These are phyloP conservation scores for Daldinia sp. DNA, from an alignment of 2,329 filamentous ascomycete species.

Conservation along the genomic window DNA sequence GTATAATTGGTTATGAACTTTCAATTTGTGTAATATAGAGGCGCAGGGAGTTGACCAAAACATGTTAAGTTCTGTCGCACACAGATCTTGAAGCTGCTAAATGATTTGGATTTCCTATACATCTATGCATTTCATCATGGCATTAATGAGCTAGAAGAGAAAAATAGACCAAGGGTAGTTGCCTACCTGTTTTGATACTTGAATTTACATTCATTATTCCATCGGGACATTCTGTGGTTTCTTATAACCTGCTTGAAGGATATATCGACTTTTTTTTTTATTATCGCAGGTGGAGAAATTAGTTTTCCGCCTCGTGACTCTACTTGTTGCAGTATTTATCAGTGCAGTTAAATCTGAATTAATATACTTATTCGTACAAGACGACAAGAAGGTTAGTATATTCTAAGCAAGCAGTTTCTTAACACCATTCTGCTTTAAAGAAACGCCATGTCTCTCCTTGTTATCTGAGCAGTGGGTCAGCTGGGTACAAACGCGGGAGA, in stretches of 20 bases:
- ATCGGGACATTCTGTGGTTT: no score
- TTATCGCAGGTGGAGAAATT: neutral
- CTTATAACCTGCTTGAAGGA: neutral
- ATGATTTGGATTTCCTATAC: no score
- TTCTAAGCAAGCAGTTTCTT: neutral
- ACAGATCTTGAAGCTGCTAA: no score
- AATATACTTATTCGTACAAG: neutral
- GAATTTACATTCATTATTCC: no score
- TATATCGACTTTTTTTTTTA: neutral
- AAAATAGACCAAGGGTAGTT: no score
- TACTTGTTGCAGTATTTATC: neutral
- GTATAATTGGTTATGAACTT: neutral
- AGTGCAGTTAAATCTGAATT: neutral
- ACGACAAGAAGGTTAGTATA: neutral
- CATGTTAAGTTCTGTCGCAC: no score
- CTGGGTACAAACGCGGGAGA: slow-evolving; percentile 18
- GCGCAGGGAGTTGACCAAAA: no score
- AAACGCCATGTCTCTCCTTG: slow-evolving; percentile 21
- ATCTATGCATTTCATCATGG: no score
- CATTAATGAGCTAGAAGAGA: no score
- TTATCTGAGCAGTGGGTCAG: slow-evolving; percentile 37
- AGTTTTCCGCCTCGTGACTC: neutral
- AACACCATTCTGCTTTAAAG: neutral
- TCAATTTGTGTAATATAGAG: no score
- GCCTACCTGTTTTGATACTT: no score